These are phyloP conservation scores for Phytophthora pinifolia DNA, from an alignment of 352 stramenopile species.

Conservation along the genomic window DNA sequence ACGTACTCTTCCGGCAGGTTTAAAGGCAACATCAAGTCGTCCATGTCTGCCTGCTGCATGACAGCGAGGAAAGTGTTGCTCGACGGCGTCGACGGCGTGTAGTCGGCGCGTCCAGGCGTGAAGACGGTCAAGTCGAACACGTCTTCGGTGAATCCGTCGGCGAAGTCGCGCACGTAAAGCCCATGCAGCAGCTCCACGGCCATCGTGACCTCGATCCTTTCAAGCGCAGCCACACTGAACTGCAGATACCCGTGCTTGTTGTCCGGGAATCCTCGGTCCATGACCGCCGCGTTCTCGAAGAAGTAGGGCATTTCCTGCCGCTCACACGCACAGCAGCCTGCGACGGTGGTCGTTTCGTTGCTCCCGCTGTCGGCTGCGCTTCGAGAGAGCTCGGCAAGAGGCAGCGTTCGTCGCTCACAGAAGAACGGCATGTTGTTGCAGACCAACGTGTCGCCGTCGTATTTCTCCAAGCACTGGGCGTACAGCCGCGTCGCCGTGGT, in stretches of 20 bases:
- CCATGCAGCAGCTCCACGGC: slow-evolving; percentile 94
- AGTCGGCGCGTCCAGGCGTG: slow-evolving; percentile 80
- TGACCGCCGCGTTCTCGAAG: slow-evolving; percentile 63
- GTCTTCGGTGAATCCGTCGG: slow-evolving; percentile 67
- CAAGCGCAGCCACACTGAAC: slow-evolving; percentile 86
- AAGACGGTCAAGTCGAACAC: slow-evolving; percentile 90
- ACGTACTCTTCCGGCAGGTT: slow-evolving; percentile 90
- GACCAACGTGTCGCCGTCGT: slow-evolving; percentile 36
- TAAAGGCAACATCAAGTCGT: slow-evolving; percentile 89
- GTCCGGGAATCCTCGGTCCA: slow-evolving; percentile 88
- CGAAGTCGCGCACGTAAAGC: slow-evolving; percentile 93
- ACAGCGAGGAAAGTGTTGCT: slow-evolving; percentile 82
- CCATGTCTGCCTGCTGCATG: slow-evolving; percentile 77
- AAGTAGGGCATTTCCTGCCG: slow-evolving; percentile 87
- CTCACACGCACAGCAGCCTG: slow-evolving; percentile 87
- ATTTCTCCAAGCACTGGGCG: slow-evolving; percentile 43
- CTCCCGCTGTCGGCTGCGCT: slow-evolving; percentile 17
- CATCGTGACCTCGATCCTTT: slow-evolving; percentile 85
- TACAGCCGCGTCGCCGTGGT: slow-evolving; percentile 43
- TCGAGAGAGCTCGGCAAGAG: slow-evolving; percentile 19
- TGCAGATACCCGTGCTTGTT: slow-evolving; percentile 96
- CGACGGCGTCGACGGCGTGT: slow-evolving; percentile 51
- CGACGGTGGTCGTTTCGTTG: slow-evolving; percentile 31
- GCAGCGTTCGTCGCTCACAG: slow-evolving; percentile 44
- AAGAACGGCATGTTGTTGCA: slow-evolving; percentile 72